Evolutionary conservation across 768 basidiomycete species (phyloP).

Genomic region (Boletus huronensis): DNA sequence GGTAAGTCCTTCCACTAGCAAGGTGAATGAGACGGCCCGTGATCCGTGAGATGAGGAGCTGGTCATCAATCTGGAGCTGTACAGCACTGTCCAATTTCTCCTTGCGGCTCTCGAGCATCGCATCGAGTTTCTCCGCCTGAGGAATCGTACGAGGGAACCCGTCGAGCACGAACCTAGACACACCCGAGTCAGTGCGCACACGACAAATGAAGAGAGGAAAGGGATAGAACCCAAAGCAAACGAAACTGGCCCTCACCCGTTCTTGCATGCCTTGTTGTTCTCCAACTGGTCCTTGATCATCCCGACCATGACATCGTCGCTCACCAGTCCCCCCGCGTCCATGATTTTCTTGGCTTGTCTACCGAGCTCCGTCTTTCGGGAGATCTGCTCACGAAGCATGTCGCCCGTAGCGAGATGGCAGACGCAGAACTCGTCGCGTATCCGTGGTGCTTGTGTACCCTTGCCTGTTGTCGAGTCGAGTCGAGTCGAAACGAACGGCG

Average conservation of each 20-base stretch:
- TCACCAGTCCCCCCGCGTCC: constrained; percentile 93
- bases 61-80: constrained; percentile 89
- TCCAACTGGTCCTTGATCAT: constrained; percentile 97
- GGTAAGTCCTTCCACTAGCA: constrained; percentile 86
- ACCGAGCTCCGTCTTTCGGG: constrained; percentile 82
- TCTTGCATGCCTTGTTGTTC: constrained; percentile 88
- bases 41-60: constrained; percentile 94
- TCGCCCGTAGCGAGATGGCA: constrained; percentile 99
- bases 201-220: not conserved
- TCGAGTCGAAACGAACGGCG: not conserved
- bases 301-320: constrained; percentile 94
- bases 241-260: constrained; percentile 70
- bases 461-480: constrained; percentile 60
- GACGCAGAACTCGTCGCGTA: constrained; percentile 89
- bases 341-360: constrained; percentile 95
- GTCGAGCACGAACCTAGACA: constrained; percentile 87
- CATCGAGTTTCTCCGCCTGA: constrained; percentile 93
- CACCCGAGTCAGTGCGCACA: not conserved
- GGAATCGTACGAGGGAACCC: constrained; percentile 99
- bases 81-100: constrained; percentile 93
- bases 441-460: constrained; percentile 95
- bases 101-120: constrained; percentile 77
- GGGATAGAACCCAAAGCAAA: not conserved
- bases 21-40: constrained; percentile 95
- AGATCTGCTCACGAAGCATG: constrained; percentile 95